phyloP scores from a whole-genome alignment of 257 asterid genomes.

The Dorcoceras hygrometricum region DNA sequence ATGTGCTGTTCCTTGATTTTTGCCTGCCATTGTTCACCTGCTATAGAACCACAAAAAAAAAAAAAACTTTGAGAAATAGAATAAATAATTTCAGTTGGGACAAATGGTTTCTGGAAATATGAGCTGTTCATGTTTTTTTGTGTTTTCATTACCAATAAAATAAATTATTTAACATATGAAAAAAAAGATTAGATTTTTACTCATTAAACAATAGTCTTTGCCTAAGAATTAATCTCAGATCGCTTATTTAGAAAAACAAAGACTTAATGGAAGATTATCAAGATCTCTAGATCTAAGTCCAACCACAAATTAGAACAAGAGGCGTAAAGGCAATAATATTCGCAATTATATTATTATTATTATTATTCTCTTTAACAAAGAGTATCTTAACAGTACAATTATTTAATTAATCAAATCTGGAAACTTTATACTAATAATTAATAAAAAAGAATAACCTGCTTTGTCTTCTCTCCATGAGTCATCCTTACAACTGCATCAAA shows the following conservation, averaged over 20 bases:
- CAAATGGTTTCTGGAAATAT: no score
- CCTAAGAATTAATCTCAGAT: not conserved
- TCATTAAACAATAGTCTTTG: not conserved
- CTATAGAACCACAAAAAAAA: not conserved
- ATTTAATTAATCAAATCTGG: not conserved
- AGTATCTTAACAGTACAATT: not conserved
- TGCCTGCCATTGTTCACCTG: conserved; percentile 61
- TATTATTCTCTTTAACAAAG: no score
- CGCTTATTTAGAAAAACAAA: no score
- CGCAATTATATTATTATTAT: not conserved
- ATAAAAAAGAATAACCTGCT: conserved; percentile 36
- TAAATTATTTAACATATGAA: no score
- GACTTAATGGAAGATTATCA: not conserved
- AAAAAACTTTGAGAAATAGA: conserved; percentile 11
- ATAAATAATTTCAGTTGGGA: not conserved
- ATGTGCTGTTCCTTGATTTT: conserved; percentile 34
- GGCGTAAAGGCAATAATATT: not conserved
- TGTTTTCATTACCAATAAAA: not conserved
- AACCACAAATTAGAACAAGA: not conserved
- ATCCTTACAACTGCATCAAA: conserved; percentile 42
- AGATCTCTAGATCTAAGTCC: not conserved
- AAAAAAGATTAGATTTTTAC: not conserved
- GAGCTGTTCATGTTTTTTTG: not conserved
- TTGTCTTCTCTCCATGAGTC: conserved; percentile 40
- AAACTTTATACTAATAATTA: not conserved